Conservation (phyloP, 345 rosid species). For the Populus tremula region DNA sequence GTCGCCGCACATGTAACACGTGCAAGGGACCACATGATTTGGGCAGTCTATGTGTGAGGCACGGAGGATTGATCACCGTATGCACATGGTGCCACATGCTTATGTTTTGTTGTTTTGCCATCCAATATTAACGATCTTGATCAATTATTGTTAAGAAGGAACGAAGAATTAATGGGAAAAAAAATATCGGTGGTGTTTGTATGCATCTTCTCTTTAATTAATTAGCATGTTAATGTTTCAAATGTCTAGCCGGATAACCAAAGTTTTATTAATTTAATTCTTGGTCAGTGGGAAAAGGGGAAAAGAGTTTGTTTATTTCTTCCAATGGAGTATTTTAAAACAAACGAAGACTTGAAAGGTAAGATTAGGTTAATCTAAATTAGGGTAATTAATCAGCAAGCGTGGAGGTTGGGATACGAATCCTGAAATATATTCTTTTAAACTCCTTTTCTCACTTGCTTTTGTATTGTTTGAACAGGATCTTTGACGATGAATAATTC, state of each 20-base stretch:
- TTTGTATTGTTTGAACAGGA: not conserved
- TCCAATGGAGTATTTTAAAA: not conserved
- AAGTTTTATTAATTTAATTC: too few relatives aligned
- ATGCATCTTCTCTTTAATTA: not conserved
- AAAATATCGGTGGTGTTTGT: not conserved
- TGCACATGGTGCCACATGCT: slow-evolving; percentile 27
- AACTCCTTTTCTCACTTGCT: not conserved
- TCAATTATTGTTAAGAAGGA: not conserved
- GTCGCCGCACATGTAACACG: not conserved
- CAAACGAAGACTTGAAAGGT: not conserved
- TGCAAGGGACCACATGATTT: not conserved
- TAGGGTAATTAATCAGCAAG: not conserved
- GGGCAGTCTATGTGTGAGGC: not conserved
- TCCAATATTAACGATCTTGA: not conserved
- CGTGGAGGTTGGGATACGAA: not conserved
- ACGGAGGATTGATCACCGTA: slow-evolving; percentile 5
- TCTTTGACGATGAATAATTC: not conserved
- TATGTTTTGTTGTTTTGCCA: not conserved
- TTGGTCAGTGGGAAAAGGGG: not conserved
- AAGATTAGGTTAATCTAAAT: not conserved
- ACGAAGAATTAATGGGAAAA: not conserved
- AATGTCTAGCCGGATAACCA: too few relatives aligned
- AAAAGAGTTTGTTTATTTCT: not conserved
- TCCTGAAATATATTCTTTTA: not conserved
- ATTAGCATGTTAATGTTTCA: not conserved